Base-by-base conservation (phyloP, 441 rosid genomes). In the Gossypium aridum region DNA sequence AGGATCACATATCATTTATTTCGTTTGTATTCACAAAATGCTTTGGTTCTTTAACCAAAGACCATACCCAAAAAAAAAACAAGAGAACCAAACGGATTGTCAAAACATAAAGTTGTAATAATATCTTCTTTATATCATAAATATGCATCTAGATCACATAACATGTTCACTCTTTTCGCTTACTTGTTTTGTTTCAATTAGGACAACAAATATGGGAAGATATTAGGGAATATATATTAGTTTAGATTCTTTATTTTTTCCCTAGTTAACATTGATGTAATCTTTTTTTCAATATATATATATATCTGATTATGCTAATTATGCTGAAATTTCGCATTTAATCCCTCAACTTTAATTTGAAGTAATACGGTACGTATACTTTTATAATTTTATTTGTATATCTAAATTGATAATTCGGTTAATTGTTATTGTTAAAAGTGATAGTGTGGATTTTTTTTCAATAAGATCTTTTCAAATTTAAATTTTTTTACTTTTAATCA, bases 1-100 rank as follows among this genome's bases (percentile, higher is more conserved):
- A 83, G 80, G 83, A 80, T 78, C 81, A 31, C 37, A 45, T 26
- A 63, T 53, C 49, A 45, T 64, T 74, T 74, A 64, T 64, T 49
- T 73, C 53, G 19, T 34, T 62, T 51, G 51, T 13, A n/a, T 17
- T 2, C 51, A 2, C 57, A 16, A 2, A 26, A 4, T 31, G 14
- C 13, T 16, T 71, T 1, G 34, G 1, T 37, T 10, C 25, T 47
- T 22, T 13, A 22, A 47, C 37, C 71, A 67, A 67, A 45, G 13
- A 45, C 71, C 57, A 22, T 66, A 13, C 9, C 31, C 7, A 22
- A 1, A 23, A 23, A 10, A 4, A 20, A 51, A 4, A 13, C 3
- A 19, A 22, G 14, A 1, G 12, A 68, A 55, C 60, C 60, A 55
- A 56, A 20, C 4, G 31, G 63, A 57, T 57, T 57, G 14, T 0